Conservation (phyloP, 2,329 filamentous ascomycete species). For the Colletotrichum sp. region DNA sequence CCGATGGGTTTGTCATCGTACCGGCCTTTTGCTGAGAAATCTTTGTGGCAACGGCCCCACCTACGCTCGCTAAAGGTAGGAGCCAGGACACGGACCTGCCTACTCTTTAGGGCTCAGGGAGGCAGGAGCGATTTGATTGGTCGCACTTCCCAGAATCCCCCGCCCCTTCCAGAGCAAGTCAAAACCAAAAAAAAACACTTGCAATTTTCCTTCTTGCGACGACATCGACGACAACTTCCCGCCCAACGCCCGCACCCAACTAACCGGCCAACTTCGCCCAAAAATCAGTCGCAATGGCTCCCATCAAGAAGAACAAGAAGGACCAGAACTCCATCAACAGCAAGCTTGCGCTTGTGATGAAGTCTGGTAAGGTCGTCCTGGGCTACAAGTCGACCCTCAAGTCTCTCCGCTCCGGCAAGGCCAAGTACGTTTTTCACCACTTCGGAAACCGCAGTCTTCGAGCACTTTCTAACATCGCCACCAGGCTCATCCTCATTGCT, state of each 20-base stretch:
- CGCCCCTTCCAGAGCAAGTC: background rate
- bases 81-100: slow-evolving; percentile 42
- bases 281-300: slow-evolving; percentile 65
- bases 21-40: slow-evolving; percentile 17
- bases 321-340: slow-evolving; percentile 72
- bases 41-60: slow-evolving; percentile 14
- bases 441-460: background rate
- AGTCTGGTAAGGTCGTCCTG: slow-evolving; percentile 80
- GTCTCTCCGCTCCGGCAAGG: slow-evolving; percentile 92
- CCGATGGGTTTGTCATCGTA: slow-evolving; percentile 62
- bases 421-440: slow-evolving; percentile 76
- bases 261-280: slow-evolving; percentile 28
- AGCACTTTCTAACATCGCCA: background rate
- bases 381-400: slow-evolving; percentile 84
- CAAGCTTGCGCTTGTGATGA: slow-evolving; percentile 67
- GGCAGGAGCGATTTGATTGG: slow-evolving; percentile 31
- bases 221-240: slow-evolving; percentile 14
- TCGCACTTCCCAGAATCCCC: background rate
- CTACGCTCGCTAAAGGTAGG: slow-evolving; percentile 27
- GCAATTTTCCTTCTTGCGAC: background rate
- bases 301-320: slow-evolving; percentile 81
- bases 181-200: background rate
- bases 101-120: slow-evolving; percentile 31
- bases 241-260: slow-evolving; percentile 13
- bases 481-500: slow-evolving; percentile 92